Evolutionary conservation across 257 asterid genomes (phyloP).

Genomic region (Scutellaria baicalensis): DNA sequence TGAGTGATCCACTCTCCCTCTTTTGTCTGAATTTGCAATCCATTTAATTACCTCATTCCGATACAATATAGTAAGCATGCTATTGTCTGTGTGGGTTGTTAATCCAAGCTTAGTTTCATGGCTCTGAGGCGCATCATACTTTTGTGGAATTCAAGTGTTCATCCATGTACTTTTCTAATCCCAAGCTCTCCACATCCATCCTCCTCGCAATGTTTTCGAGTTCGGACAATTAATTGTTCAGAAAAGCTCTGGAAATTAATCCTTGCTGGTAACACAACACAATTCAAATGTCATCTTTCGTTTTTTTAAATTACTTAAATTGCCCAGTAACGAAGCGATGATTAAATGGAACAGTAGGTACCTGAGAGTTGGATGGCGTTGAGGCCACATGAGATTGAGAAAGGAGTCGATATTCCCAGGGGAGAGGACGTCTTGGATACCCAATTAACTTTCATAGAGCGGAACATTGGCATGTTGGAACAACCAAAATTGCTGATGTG

Average conservation of each 20-base stretch:
- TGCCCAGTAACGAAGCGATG: too few relatives aligned
- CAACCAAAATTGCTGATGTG: too few relatives aligned
- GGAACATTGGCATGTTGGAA: slow-evolving; percentile 41
- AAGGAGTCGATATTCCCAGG: slow-evolving; percentile 22
- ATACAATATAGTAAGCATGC: slow-evolving; percentile 34
- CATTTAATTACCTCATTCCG: slow-evolving; percentile 27
- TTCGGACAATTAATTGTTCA: slow-evolving; percentile 30
- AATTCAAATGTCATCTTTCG: too few relatives aligned
- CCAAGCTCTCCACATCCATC: slow-evolving; percentile 51
- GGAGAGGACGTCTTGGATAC: slow-evolving; percentile 33
- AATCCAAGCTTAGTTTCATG: slow-evolving; percentile 31
- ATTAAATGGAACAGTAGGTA: too few relatives aligned
- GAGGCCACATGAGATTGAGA: slow-evolving; percentile 42
- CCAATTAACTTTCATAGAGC: slow-evolving; percentile 62
- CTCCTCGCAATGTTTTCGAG: slow-evolving; percentile 37
- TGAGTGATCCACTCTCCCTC: slow-evolving; percentile 44
- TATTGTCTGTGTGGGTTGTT: slow-evolving; percentile 42
- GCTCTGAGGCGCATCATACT: slow-evolving; percentile 37
- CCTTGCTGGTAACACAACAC: too few relatives aligned
- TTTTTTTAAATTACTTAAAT: too few relatives aligned
- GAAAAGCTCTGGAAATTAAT: slow-evolving; percentile 22
- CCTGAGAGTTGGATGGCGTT: slow-evolving; percentile 52
- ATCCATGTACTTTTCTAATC: slow-evolving; percentile 40
- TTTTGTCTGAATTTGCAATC: slow-evolving; percentile 34
- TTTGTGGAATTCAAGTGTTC: slow-evolving; percentile 44